Percentiles rank a stretch among this genome's conserved stretches.
Conservation (phyloP, 1,284 basidiomycete species). For the Irpex sp. region DNA sequence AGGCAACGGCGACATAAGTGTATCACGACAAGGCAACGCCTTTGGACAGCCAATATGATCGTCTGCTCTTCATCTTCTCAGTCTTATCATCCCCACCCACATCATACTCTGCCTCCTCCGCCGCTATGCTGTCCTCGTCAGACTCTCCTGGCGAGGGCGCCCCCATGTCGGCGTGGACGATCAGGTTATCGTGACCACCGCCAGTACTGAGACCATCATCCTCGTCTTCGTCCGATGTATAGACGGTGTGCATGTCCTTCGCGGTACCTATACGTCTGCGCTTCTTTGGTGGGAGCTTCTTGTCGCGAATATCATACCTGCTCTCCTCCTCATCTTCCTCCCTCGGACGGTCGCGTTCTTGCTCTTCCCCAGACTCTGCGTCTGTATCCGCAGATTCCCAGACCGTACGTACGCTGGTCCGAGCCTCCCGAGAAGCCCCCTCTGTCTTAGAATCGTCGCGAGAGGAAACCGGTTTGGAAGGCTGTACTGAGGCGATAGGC, state of each 20-base stretch:
- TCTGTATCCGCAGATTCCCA: constrained; percentile 42
- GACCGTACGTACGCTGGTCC: constrained; percentile 32
- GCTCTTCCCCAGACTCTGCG: constrained; percentile 22
- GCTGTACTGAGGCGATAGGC: constrained; percentile 22
- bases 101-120: constrained; percentile 19
- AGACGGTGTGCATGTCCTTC: constrained; percentile 40
- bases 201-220: constrained; percentile 17
- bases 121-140: background rate
- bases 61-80: constrained; percentile 23
- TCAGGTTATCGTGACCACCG: constrained; percentile 31
- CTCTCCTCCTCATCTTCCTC: constrained; percentile 42
- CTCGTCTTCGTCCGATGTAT: constrained; percentile 39
- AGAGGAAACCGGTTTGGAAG: constrained; percentile 18
- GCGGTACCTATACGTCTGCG: constrained; percentile 37
- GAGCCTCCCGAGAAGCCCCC: constrained; percentile 13
- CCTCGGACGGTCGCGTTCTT: background rate
- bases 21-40: constrained; percentile 21
- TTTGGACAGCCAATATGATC: constrained; percentile 48
- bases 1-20: background rate
- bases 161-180: constrained; percentile 8
- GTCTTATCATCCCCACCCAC: constrained; percentile 11
- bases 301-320: constrained; percentile 46
- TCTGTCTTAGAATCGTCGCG: constrained; percentile 13
- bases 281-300: constrained; percentile 42
- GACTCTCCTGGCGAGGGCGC: background rate